These are phyloP conservation scores for Ogataea hybrid DNA, from an alignment of 1,139 yeast species.

Conservation along the genomic window DNA sequence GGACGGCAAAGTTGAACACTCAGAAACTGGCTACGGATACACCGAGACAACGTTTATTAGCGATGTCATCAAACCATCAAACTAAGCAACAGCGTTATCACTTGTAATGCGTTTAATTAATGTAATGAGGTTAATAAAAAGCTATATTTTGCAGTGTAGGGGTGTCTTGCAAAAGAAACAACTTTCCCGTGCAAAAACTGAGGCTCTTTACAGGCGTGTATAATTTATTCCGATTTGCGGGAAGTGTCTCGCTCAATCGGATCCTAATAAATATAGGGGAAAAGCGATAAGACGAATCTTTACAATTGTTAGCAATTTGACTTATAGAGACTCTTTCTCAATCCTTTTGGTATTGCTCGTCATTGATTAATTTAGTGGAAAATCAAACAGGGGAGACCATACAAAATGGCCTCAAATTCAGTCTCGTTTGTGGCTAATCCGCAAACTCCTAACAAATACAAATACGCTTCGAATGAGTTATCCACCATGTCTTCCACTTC, in stretches of 20 bases:
- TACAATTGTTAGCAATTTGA: too few relatives aligned
- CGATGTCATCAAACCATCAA: constrained; percentile 22
- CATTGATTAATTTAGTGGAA: too few relatives aligned
- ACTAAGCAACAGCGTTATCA: constrained; percentile 6
- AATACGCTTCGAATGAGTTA: constrained; percentile 15
- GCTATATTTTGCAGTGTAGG: constrained; percentile 1
- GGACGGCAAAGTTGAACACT: constrained; percentile 32
- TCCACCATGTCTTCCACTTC: constrained; percentile 19
- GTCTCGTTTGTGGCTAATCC: constrained; percentile 16
- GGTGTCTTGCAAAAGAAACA: constrained; percentile 3
- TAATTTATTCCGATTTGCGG: constrained; percentile 1
- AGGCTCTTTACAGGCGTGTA: background rate
- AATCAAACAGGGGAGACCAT: too few relatives aligned
- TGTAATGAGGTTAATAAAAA: constrained; percentile 6
- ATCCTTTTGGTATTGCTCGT: too few relatives aligned
- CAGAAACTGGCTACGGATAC: constrained; percentile 70
- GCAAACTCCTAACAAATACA: constrained; percentile 14
- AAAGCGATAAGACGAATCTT: constrained; percentile 5
- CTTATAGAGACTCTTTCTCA: too few relatives aligned
- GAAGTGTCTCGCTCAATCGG: constrained; percentile 7
- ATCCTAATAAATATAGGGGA: constrained; percentile 4
- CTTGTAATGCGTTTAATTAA: constrained; percentile 4
- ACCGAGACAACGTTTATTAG: constrained; percentile 81
- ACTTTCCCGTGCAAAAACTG: background rate
- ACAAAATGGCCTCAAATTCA: constrained; percentile 10